phyloP scores from a whole-genome alignment of 805 yeast species.

The Suhomyces pyralidae region DNA sequence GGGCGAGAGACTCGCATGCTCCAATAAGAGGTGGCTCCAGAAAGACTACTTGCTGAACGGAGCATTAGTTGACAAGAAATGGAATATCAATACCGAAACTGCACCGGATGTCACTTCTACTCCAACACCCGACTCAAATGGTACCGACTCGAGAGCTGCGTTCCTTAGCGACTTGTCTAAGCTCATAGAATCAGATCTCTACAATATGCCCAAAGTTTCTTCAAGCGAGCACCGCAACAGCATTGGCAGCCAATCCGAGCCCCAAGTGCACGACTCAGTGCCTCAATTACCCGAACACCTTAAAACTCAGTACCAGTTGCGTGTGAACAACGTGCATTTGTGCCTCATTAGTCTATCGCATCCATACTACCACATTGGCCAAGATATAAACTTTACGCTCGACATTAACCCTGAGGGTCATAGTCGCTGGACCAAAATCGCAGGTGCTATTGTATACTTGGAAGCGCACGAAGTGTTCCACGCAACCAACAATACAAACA shows the following conservation, averaged over 20 bases:
- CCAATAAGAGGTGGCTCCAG: conserved; percentile 26
- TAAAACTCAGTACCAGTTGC: conserved; percentile 36
- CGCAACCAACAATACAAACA: conserved; percentile 7
- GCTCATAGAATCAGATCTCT: conserved; percentile 30
- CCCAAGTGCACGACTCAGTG: conserved; percentile 11
- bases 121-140: background rate
- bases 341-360: conserved; percentile 32
- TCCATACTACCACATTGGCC: conserved; percentile 38
- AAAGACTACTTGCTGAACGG: conserved; percentile 24
- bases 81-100: conserved; percentile 17
- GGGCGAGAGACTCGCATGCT: conserved; percentile 21
- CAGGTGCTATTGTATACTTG: conserved; percentile 32
- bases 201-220: conserved; percentile 32
- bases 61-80: conserved; percentile 23
- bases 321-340: conserved; percentile 30
- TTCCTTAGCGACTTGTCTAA: conserved; percentile 31
- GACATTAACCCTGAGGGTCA: conserved; percentile 20
- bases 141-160: conserved; percentile 8
- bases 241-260: conserved; percentile 11
- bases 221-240: conserved; percentile 33
- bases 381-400: conserved; percentile 33
- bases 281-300: conserved; percentile 27
- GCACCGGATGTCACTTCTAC: background rate
- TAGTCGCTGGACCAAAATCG: conserved; percentile 21
- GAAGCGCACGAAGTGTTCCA: conserved; percentile 42